Evolutionary conservation across 495 filamentous ascomycete species (phyloP), one percentile per base, ranked within the genome.

Genomic region (Gamarada debralockiae): DNA sequence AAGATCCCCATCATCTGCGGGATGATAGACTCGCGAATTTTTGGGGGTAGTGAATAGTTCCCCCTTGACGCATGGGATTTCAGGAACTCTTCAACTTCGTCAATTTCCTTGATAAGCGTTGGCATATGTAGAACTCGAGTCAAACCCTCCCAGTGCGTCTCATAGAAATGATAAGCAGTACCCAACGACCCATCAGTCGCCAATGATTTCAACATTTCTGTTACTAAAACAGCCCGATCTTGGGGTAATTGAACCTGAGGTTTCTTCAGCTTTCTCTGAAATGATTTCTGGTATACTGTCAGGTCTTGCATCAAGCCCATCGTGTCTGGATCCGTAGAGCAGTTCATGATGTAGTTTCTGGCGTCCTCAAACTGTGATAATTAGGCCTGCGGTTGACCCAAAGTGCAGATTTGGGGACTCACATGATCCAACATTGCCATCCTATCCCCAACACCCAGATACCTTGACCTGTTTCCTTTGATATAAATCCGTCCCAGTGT

Each of bases 401-500:
- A 36, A 43, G 36, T 13, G 20, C 38, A 13, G 14, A 18, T 7
- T n/a, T 23, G 3, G 10, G 23, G 13, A 53, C 54, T 55, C 29
- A 61, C 59, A 21, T 55, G 46, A 24, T 55, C 47, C 9, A 61
- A n/a, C 36, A 61, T 54, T 2, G 45, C 55, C 50, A 57, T 52
- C 21, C 48, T 34, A 50, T 61, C 55, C 17, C 44, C 41, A 24
- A 42, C 31, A n/a, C 54, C 51, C 2, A 57, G 20, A 52, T 55
- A 61, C 34, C 51, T 41, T 8, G 54, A 52, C 18, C 47, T 48
- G 1, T 10, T 5, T 10, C 51, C 51, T 18, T 58, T 55, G 24
- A 57, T 36, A 43, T 55, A 34, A 5, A 61, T 45, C n/a, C 38
- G 25, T 17, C 59, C 59, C 18, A 55, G 15, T 6, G 40, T 21